Percentiles rank a stretch among this genome's conserved stretches.
These are phyloP conservation scores for Onygenales sp. DNA, from an alignment of 2,329 filamentous ascomycete genomes.

Conservation along the genomic window DNA sequence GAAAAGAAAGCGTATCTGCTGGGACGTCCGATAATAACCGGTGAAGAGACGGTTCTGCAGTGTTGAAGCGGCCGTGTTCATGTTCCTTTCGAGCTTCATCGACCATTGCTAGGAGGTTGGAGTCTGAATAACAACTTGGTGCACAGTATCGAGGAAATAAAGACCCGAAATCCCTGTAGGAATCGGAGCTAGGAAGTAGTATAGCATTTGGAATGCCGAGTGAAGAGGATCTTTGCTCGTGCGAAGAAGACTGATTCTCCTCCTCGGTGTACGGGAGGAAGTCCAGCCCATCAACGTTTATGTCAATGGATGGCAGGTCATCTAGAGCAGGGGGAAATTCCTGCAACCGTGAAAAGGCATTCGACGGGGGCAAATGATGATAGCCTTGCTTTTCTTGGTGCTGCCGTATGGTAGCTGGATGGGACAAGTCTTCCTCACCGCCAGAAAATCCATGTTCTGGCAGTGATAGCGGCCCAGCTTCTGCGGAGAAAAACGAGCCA, in stretches of 20 bases:
- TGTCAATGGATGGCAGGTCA: not conserved
- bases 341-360: not conserved
- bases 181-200: not conserved
- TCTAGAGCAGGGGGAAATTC: not conserved
- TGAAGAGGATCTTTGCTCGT: not conserved
- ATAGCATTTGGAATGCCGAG: not conserved
- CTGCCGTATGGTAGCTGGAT: too few relatives aligned
- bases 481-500: too few relatives aligned
- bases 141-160: not conserved
- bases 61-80: not conserved
- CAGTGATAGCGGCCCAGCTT: too few relatives aligned
- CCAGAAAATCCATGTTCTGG: not conserved
- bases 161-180: not conserved
- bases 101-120: not conserved
- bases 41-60: not conserved
- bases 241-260: not conserved
- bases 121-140: not conserved
- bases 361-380: not conserved
- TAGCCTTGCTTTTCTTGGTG: not conserved
- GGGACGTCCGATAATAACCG: not conserved
- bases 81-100: not conserved
- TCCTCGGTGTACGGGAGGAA: not conserved
- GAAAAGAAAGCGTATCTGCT: not conserved
- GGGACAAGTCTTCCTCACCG: not conserved
- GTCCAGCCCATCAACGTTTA: not conserved